Evolutionary conservation across 306 rosid genomes (phyloP), one percentile per base, ranked within the genome.

Genomic region (Quercus cerris): DNA sequence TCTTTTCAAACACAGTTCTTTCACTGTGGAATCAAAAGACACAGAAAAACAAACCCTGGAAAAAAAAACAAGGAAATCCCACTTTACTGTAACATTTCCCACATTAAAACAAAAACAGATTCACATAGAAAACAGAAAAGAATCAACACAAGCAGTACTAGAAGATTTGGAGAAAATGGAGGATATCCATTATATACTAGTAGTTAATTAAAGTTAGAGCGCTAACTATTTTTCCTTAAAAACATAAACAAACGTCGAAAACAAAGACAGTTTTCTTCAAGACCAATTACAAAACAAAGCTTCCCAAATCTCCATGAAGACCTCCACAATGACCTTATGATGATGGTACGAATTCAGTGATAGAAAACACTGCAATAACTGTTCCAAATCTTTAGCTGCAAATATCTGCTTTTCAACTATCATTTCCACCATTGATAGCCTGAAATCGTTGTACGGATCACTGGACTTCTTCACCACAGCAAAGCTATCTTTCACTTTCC

Each of bases 391-490:
- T 5, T 44, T 27, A 0, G 91, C 88, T 4, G 89, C 81, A 78
- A 91, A 93, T 74, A 95, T 93, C 88, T 91, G 99, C 67, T 91
- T 95, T 92, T 93, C 98, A 1, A 93, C 82, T 19, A 95, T 95
- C 99, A 95, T 95, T 59, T 95, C 99, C 77, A 95, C 89, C 99
- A 95, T 95, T 1, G 99, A 95, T 0, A 87, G 85, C 78, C 98
- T 90, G 70, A 95, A 95, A 77, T 95, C 99, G 46, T 79, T 90
- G 91, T 95, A 90, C 6, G 99, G 99, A 75, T 95, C 97, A 55
- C 91, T 91, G 2, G 99, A 95, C 27, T 90, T 90, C 90, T 95
- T 95, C 89, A 91, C 98, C 81, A 95, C 96, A 0, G 98, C 98
- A n/a, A 95, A 90, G 56, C 94, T 91, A 71, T 87, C 93, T 81